Evolutionary conservation across 164 flowering plant species (phyloP).

Genomic region (Euptelea pleiosperma): DNA sequence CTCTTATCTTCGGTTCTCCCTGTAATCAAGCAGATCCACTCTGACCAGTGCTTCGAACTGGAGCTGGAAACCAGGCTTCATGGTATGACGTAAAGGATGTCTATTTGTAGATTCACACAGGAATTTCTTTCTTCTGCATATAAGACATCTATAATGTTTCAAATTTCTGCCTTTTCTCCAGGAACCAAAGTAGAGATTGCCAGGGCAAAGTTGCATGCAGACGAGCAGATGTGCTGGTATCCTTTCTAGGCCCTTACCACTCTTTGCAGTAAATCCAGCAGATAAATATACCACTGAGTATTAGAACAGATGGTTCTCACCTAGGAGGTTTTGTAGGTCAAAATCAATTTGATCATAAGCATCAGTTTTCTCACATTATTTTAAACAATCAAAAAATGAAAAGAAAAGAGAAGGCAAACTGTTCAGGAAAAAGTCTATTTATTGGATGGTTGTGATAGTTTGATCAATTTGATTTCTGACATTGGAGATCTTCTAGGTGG

Average conservation of each 20-base stretch:
- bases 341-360: background rate
- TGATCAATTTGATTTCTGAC: background rate
- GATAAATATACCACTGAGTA: background rate
- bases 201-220: conserved; percentile 68
- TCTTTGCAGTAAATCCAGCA: background rate
- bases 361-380: background rate
- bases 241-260: conserved; percentile 3
- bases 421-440: too few species aligned
- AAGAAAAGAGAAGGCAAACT: background rate
- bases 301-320: background rate
- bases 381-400: background rate
- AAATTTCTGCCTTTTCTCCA: conserved; percentile 24
- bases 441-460: background rate
- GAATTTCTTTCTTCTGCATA: background rate
- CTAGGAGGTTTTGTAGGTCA: background rate
- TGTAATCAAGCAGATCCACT: conserved; percentile 66
- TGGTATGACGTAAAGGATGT: conserved; percentile 43
- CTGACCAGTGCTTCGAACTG: conserved; percentile 72
- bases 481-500: background rate
- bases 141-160: conserved; percentile 2
- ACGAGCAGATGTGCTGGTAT: conserved; percentile 99
- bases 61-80: conserved; percentile 65
- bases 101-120: background rate
- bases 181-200: conserved; percentile 63
- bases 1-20: conserved; percentile 88